Evolutionary conservation across 768 basidiomycete species (phyloP).

Genomic region (Macrolepiota albuminosa): DNA sequence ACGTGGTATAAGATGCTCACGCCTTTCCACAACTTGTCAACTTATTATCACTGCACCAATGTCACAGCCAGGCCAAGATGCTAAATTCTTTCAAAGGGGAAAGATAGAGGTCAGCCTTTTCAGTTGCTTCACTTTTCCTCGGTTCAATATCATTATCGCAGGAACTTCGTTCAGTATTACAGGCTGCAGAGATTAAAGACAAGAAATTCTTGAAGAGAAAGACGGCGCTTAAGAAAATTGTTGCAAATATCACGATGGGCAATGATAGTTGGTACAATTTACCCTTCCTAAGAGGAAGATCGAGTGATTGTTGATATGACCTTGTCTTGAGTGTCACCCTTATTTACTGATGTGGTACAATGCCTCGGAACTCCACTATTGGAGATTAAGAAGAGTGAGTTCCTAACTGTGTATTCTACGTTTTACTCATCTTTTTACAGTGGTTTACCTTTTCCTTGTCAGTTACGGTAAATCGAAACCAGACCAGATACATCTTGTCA

Average conservation of each 20-base stretch:
- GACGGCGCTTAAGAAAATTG: conserved; percentile 93
- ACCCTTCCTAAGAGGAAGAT: conserved; percentile 16
- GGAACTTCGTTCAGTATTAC: conserved; percentile 90
- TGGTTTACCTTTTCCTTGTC: conserved; percentile 97
- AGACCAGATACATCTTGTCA: conserved; percentile 89
- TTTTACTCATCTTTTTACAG: conserved; percentile 32
- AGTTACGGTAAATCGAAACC: conserved; percentile 94
- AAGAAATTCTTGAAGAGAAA: conserved; percentile 94
- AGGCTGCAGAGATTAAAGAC: conserved; percentile 91
- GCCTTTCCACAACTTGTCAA: neutral
- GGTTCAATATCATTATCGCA: conserved; percentile 22
- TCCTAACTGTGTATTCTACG: neutral
- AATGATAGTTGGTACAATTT: conserved; percentile 81
- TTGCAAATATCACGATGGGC: conserved; percentile 99
- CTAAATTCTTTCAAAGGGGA: conserved; percentile 87
- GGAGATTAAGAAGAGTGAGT: conserved; percentile 99
- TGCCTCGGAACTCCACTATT: conserved; percentile 92
- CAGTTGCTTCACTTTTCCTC: neutral
- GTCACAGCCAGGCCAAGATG: conserved; percentile 75
- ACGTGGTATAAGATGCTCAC: neutral
- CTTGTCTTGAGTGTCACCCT: conserved; percentile 68
- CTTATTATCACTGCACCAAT: conserved; percentile 17
- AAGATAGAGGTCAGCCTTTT: conserved; percentile 74
- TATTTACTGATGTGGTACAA: conserved; percentile 94
- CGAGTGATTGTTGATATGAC: conserved; percentile 16